Evolutionary conservation across 1,284 basidiomycete genomes (phyloP), one percentile per base, ranked within the genome.

Genomic region (Papiliotrema nemorosa): DNA sequence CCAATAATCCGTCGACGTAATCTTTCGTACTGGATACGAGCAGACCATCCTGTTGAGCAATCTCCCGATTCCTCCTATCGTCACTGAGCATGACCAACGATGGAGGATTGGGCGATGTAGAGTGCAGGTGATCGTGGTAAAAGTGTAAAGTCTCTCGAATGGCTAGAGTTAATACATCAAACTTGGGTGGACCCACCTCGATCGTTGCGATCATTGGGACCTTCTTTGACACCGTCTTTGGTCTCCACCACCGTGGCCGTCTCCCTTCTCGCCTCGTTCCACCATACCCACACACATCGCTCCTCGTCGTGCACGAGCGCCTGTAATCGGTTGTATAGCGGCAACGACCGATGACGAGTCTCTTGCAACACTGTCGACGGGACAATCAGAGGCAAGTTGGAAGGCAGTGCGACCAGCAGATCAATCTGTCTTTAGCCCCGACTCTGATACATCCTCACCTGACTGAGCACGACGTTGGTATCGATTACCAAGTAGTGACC

Each of bases 291-390:
- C 5, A 76, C 69, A 35, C 59, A 55, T 64, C 90, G 86, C 56
- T 89, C 88, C 49, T 94, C 91, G 59, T 84, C 82, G 57, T 83
- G 85, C 25, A 86, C 79, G 31, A 97, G 78, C 1, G 86, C 83
- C 61, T 88, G 90, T 51, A 97, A 79, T 24, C 91, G 85, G 70
- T 94, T 97, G 76, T 90, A 92, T 16, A 98, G 78, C 1, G 96
- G 96, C 27, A 98, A 75, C 0, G 90, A 93, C 25, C 94, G 83
- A 73, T 98, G 94, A 49, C 94, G 81, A 52, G 97, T 91, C 81
- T 99, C 96, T 60, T 96, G 90, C 44, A 97, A 78, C 1, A 97
- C 92, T 0, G 94, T 99, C 73, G 98, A 96, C 1, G 97, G 81
- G 12, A 98, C 78, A 47, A 99, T 85, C 48, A 96, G 82, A 0